Conservation (phyloP, 495 filamentous ascomycete species). For the Venustampulla echinocandica region DNA sequence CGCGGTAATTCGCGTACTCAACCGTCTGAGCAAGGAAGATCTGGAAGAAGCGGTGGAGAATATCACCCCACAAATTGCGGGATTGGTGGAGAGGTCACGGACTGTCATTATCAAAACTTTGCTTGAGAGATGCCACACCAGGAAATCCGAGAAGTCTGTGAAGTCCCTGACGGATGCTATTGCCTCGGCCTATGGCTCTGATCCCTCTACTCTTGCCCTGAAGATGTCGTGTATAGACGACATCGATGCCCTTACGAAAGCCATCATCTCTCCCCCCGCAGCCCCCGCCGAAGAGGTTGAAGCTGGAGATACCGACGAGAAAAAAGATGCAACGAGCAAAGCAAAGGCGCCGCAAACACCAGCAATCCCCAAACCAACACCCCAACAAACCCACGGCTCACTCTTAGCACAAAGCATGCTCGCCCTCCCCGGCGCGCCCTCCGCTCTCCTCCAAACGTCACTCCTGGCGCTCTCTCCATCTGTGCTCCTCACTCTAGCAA, state of each 20-base stretch:
- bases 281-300: neutral
- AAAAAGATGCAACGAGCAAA: neutral
- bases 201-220: conserved; percentile 15
- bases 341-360: neutral
- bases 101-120: conserved; percentile 70
- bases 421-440: conserved; percentile 15
- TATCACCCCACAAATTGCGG: conserved; percentile 58
- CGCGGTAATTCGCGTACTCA: conserved; percentile 68
- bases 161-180: conserved; percentile 12
- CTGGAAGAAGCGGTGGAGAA: conserved; percentile 57
- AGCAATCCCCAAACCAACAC: conserved; percentile 12
- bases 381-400: conserved; percentile 22
- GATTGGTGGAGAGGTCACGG: conserved; percentile 62
- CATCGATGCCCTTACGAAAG: conserved; percentile 4
- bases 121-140: conserved; percentile 72
- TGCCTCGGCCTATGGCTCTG: conserved; percentile 14
- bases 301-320: neutral
- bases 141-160: conserved; percentile 23
- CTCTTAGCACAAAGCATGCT: conserved; percentile 25
- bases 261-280: neutral
- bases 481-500: conserved; percentile 14
- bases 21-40: conserved; percentile 76
- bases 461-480: conserved; percentile 12
- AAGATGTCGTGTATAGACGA: conserved; percentile 23
- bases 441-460: conserved; percentile 16